Evolutionary conservation across 164 flowering plant species (phyloP).

Genomic region (Umbilicus rupestris): DNA sequence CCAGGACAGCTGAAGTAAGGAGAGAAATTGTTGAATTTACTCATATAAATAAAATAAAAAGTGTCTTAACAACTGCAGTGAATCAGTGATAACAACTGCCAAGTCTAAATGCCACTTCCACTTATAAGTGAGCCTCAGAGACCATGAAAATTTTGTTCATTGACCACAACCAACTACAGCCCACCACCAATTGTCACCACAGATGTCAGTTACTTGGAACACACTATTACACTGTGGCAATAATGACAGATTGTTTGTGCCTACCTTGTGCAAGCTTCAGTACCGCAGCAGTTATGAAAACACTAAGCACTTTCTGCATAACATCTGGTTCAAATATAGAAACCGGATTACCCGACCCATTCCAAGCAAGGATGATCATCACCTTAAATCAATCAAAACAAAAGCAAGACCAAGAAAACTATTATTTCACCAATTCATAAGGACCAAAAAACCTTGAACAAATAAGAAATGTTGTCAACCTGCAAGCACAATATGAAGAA

Average conservation of each 20-base stretch:
- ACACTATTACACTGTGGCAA: not conserved
- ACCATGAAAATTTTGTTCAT: not conserved
- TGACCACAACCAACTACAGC: not conserved
- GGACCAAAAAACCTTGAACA: not conserved
- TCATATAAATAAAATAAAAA: not conserved
- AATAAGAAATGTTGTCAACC: slow-evolving; percentile 18
- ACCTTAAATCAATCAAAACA: slow-evolving; percentile 33
- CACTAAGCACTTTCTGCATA: slow-evolving; percentile 64
- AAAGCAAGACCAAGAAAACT: not conserved
- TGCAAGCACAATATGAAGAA: slow-evolving; percentile 72
- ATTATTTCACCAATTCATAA: slow-evolving; percentile 9
- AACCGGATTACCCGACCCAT: slow-evolving; percentile 56
- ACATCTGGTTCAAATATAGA: slow-evolving; percentile 46
- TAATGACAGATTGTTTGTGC: not conserved
- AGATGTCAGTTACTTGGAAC: not conserved
- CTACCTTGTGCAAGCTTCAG: slow-evolving; percentile 84
- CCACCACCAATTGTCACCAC: not conserved
- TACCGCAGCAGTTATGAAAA: slow-evolving; percentile 88
- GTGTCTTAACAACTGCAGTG: not conserved
- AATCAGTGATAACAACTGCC: not conserved
- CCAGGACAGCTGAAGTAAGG: slow-evolving; percentile 57
- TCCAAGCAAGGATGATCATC: slow-evolving; percentile 91
- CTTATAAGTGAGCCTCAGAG: not conserved
- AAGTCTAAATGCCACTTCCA: not conserved
- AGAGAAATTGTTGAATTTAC: not conserved